Evolutionary conservation across 768 basidiomycete genomes (phyloP), one percentile per base, ranked within the genome.

Genomic region (Antrodiella citrinella): DNA sequence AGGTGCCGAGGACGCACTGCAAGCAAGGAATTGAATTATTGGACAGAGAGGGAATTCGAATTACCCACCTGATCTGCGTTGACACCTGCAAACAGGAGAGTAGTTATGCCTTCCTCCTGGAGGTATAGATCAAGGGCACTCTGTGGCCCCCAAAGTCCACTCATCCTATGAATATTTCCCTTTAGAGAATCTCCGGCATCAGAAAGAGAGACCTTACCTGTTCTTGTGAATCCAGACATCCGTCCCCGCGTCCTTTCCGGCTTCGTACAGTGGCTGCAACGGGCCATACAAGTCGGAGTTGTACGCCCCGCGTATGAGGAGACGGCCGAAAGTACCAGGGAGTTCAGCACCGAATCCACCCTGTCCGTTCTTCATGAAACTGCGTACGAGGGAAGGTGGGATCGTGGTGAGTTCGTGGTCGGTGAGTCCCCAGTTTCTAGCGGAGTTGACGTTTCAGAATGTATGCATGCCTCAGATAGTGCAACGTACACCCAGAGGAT

Each of bases 221-320:
- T 84, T 85, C 64, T 84, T 86, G 62, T 84, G 78, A 46, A 85
- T 79, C 82, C 82, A 84, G 53, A 82, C 72, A 62, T 86, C 82
- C 9, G 79, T 81, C 0, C 81, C 81, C 4, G 62, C 65, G 11
- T 72, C 65, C 52, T 70, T 65, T 15, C 82, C 82, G 45, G 73
- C 68, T 48, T 75, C 43, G 56, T 74, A 84, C 53, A 76, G 71
- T 0, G 64, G 67, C 53, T 84, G 81, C 26, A 86, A 67, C 7
- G 81, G 81, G 0, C 77, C 81, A 64, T 85, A 84, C 45, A 84
- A 66, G 35, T 77, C 76, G 2, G 81, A 70, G 60, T 84, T 84
- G 50, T 65, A 69, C 44, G 69, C 71, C 44, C 67, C 81, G 48
- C 82, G 70, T 80, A 85, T 82, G 54, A 75, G 59, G 10, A 81